Percentiles rank a stretch among this genome's conserved stretches.
Conservation (phyloP, 2,329 filamentous ascomycete genomes). For the Trichoderma sp. region DNA sequence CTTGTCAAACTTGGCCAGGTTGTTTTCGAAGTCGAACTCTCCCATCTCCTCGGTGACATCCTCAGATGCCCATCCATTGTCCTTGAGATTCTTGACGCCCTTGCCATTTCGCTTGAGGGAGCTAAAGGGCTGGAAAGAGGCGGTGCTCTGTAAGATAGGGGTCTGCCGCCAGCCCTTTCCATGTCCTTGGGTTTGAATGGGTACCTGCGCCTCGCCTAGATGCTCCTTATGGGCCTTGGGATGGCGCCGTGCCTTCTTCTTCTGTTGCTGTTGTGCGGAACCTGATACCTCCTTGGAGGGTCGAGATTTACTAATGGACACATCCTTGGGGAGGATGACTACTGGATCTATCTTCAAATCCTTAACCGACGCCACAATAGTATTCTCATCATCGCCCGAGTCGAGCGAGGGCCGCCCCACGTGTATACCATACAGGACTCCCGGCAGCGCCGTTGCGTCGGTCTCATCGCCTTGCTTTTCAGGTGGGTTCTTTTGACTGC, state of each 20-base stretch:
- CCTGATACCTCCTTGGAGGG: constrained; percentile 22
- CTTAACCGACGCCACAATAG: constrained; percentile 32
- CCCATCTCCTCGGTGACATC: constrained; percentile 93
- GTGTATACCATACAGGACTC: constrained; percentile 13
- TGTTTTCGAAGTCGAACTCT: constrained; percentile 91
- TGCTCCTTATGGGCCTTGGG: constrained; percentile 36
- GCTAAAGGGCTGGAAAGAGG: constrained; percentile 64
- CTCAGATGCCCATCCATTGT: constrained; percentile 93
- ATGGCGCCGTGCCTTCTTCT: constrained; percentile 38
- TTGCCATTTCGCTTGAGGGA: constrained; percentile 59
- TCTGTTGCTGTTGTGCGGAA: constrained; percentile 29
- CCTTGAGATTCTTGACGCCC: constrained; percentile 46
- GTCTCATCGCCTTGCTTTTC: constrained; percentile 8
- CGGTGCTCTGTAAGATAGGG: constrained; percentile 59
- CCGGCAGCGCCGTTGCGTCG: constrained; percentile 4
- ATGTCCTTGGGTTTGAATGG: constrained; percentile 35
- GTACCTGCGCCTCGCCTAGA: constrained; percentile 29
- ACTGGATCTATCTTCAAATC: constrained; percentile 27
- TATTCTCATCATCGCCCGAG: constrained; percentile 28
- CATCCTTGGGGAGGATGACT: background rate
- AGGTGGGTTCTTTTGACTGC: constrained; percentile 9
- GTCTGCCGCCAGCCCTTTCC: constrained; percentile 62
- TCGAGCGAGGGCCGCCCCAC: constrained; percentile 16
- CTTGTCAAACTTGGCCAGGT: constrained; percentile 94
- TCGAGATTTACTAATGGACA: background rate